These are phyloP conservation scores for Mycena galericulata DNA, from an alignment of 768 basidiomycete species.

Conservation along the genomic window DNA sequence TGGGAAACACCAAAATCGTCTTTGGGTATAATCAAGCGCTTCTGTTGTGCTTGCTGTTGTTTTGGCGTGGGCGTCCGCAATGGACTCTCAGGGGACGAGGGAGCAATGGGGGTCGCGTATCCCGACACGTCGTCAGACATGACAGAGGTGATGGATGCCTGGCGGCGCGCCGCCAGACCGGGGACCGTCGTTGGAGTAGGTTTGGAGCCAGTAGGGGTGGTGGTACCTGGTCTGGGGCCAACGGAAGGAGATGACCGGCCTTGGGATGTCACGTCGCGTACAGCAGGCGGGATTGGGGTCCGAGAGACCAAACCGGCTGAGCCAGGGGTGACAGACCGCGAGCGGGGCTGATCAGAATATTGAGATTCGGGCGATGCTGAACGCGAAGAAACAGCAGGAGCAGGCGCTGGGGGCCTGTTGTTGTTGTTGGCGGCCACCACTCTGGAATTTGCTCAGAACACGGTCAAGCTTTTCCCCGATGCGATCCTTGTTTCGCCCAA, in stretches of 20 bases:
- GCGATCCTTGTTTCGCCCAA: conserved; percentile 67
- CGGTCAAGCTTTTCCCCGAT: conserved; percentile 79
- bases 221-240: conserved; percentile 46
- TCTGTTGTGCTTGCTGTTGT: conserved; percentile 46
- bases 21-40: conserved; percentile 65
- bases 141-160: conserved; percentile 82
- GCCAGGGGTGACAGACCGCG: conserved; percentile 58
- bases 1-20: conserved; percentile 89
- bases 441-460: conserved; percentile 81
- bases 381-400: conserved; percentile 40
- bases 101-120: conserved; percentile 58
- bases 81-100: conserved; percentile 42
- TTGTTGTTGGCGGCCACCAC: conserved; percentile 48
- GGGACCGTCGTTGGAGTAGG: conserved; percentile 32
- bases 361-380: conserved; percentile 63
- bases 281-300: conserved; percentile 44
- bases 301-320: conserved; percentile 49
- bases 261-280: conserved; percentile 17
- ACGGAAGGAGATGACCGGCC: conserved; percentile 34
- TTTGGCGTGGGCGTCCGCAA: conserved; percentile 46
- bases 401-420: not conserved
- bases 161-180: conserved; percentile 52
- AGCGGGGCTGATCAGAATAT: conserved; percentile 62
- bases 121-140: conserved; percentile 69
- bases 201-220: conserved; percentile 50